Conservation (phyloP, 805 yeast species). For the Cyberlindnera sargentensis region DNA sequence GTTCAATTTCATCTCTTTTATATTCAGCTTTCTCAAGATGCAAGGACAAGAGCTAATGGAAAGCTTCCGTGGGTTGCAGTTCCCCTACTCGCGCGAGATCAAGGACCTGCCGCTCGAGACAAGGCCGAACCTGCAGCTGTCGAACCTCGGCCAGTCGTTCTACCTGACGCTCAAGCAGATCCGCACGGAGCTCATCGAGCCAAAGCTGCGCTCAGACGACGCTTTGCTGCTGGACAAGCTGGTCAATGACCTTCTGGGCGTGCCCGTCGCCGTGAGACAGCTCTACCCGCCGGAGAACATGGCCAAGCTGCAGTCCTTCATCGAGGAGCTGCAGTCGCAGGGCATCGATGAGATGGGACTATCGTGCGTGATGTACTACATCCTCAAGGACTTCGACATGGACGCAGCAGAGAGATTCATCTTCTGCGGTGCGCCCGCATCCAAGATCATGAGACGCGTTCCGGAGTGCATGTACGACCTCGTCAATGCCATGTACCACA, state of each 20-base stretch:
- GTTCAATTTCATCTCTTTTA: too few species aligned
- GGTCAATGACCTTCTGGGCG: slow-evolving; percentile 13
- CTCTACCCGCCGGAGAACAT: slow-evolving; percentile 21
- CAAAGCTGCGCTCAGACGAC: slow-evolving; percentile 5
- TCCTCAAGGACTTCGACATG: slow-evolving; percentile 20
- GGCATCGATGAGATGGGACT: slow-evolving; percentile 7
- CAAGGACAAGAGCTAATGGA: neutral
- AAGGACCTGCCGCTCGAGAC: slow-evolving; percentile 10
- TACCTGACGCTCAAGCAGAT: slow-evolving; percentile 16
- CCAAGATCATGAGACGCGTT: slow-evolving; percentile 1
- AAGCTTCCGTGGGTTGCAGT: slow-evolving; percentile 9
- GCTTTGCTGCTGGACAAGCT: slow-evolving; percentile 16
- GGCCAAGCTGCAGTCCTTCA: slow-evolving; percentile 11
- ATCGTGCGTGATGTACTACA: slow-evolving; percentile 17
- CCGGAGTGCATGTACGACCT: slow-evolving; percentile 11
- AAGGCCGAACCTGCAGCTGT: slow-evolving; percentile 16
- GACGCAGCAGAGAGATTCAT: slow-evolving; percentile 15
- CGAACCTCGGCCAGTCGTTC: slow-evolving; percentile 16
- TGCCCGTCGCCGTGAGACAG: slow-evolving; percentile 4
- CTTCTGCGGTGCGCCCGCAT: neutral
- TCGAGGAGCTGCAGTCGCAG: slow-evolving; percentile 6
- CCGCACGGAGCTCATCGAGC: slow-evolving; percentile 15
- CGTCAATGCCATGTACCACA: slow-evolving; percentile 18
- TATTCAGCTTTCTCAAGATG: too few species aligned
- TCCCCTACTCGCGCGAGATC: slow-evolving; percentile 20